These are phyloP conservation scores for Prinsepia uniflora DNA, from an alignment of 306 rosid genomes.

Conservation along the genomic window DNA sequence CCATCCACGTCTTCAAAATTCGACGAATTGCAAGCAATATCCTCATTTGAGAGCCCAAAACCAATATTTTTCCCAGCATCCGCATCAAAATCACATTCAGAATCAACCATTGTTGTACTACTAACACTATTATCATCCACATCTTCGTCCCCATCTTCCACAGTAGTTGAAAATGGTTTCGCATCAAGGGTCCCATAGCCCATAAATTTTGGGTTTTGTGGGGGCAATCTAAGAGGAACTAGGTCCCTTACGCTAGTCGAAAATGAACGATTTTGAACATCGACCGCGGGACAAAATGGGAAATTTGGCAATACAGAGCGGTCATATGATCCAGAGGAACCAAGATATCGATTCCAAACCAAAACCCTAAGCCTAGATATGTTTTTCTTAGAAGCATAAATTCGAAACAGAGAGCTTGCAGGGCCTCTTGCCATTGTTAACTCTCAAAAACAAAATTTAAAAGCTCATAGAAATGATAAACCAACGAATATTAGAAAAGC, in stretches of 20 bases:
- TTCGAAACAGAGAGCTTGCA: conserved; percentile 40
- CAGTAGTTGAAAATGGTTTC: conserved; percentile 40
- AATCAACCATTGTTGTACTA: conserved; percentile 7
- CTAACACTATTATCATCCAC: conserved; percentile 16
- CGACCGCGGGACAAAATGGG: conserved; percentile 13
- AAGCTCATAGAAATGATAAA: neutral
- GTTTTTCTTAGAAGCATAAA: conserved; percentile 40
- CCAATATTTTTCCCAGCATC: conserved; percentile 40
- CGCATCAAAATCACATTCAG: conserved; percentile 39
- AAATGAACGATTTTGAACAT: conserved; percentile 26
- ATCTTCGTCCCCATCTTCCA: conserved; percentile 19
- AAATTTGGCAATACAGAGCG: conserved; percentile 21
- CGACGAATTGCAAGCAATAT: conserved; percentile 12
- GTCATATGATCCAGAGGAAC: conserved; percentile 17
- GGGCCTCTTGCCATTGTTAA: conserved; percentile 59
- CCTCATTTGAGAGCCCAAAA: conserved; percentile 32
- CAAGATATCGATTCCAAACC: conserved; percentile 28
- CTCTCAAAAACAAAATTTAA: neutral
- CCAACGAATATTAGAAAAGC: neutral
- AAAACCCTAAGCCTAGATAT: conserved; percentile 34
- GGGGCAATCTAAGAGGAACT: neutral
- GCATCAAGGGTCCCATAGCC: conserved; percentile 16
- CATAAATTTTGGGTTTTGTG: conserved; percentile 26
- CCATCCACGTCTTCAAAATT: conserved; percentile 26
- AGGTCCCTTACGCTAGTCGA: conserved; percentile 29